Conservation (phyloP, 345 rosid genomes). For the Cardiospermum halicacabum region DNA sequence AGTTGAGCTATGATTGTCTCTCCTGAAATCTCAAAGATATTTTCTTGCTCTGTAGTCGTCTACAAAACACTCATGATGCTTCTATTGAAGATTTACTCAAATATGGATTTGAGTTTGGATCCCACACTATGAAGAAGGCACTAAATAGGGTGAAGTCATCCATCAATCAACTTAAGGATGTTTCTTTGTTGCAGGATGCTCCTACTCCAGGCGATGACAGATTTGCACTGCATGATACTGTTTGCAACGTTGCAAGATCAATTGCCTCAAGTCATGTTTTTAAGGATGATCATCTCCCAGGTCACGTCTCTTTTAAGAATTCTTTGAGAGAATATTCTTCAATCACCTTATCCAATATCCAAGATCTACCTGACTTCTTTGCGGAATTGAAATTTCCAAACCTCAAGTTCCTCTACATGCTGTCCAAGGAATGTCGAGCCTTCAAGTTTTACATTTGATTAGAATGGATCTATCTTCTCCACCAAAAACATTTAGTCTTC, state of each 20-base stretch:
- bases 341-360: neutral
- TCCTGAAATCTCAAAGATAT: conserved; percentile 19
- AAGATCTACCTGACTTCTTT: neutral
- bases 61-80: neutral
- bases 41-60: conserved; percentile 23
- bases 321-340: neutral
- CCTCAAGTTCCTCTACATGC: neutral
- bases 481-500: conserved; percentile 4
- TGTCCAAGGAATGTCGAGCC: conserved; percentile 12
- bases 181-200: conserved; percentile 16
- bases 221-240: conserved; percentile 16
- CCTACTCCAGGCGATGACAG: neutral
- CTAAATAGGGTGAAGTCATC: conserved; percentile 1
- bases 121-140: neutral
- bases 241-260: conserved; percentile 18
- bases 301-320: neutral
- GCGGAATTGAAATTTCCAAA: neutral
- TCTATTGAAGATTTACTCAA: conserved; percentile 12
- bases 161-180: conserved; percentile 19
- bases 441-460: conserved; percentile 20
- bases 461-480: neutral
- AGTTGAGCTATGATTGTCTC: conserved; percentile 22
- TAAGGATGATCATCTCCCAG: no score
- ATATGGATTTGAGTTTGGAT: conserved; percentile 19
- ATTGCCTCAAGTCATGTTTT: conserved; percentile 12